phyloP scores from a whole-genome alignment of 306 rosid species.

The Fragaria iinumae region DNA sequence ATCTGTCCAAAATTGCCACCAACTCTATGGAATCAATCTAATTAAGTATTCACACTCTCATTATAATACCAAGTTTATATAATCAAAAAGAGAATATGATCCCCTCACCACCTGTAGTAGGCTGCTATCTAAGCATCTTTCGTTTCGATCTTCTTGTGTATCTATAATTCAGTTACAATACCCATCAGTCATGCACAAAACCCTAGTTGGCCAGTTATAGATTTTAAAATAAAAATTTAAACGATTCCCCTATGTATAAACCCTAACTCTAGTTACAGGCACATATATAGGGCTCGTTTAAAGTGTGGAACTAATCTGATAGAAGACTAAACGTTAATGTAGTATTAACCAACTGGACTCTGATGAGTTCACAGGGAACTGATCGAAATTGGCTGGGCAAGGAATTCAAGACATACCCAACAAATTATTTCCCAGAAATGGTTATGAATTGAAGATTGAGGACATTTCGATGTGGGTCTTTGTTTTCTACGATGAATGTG shows the following conservation, averaged over 20 bases:
- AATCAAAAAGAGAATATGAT: constrained; percentile 47
- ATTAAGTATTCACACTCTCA: constrained; percentile 35
- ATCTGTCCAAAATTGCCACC: constrained; percentile 88
- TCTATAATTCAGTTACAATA: constrained; percentile 25
- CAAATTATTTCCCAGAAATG: constrained; percentile 34
- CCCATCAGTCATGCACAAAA: constrained; percentile 23
- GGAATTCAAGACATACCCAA: constrained; percentile 34
- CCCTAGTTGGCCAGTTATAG: neutral
- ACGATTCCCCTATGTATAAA: constrained; percentile 29
- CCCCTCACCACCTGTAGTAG: constrained; percentile 42
- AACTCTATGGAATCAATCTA: constrained; percentile 69
- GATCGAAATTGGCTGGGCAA: constrained; percentile 19
- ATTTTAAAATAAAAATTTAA: neutral
- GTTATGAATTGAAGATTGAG: constrained; percentile 33
- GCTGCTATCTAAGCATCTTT: constrained; percentile 48
- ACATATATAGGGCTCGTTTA: constrained; percentile 21
- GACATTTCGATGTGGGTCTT: constrained; percentile 25
- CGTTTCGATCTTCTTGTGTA: constrained; percentile 41
- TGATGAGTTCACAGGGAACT: constrained; percentile 31
- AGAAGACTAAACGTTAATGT: constrained; percentile 11
- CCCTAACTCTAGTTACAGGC: constrained; percentile 41
- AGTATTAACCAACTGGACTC: constrained; percentile 27
- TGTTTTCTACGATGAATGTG: constrained; percentile 51
- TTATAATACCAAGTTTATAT: constrained; percentile 33
- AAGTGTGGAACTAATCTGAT: constrained; percentile 29